Base-by-base conservation (phyloP, 2,329 filamentous ascomycete species). In the Ceratocystis variospora region DNA sequence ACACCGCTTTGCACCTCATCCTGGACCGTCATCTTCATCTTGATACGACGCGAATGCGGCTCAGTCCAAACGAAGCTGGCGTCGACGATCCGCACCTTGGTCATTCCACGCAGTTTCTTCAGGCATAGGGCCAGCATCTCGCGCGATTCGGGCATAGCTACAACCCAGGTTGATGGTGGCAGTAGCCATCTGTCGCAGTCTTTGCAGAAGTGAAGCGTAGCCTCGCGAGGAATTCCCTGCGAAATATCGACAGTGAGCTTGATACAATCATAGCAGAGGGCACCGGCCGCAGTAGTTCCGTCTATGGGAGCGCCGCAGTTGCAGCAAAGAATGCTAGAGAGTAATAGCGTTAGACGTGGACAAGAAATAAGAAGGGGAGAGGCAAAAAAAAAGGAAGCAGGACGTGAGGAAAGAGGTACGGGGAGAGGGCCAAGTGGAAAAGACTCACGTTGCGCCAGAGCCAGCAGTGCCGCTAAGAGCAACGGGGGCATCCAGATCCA, bases 1-100 rank as follows among this genome's bases (percentile, higher is more conserved):
- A 86, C 80, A 31, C 83, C 84, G 66, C 85, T 83, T 63, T 81
- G 81, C 1, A 86, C 83, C 25, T 80, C 76, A 68, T 85, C 83
- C 73, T 97, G 94, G 61, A 97, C 87, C 0, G 94, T 97, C 75
- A 99, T 87, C 79, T 96, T 96, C 75, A 97, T 87, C 77, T 92
- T 95, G 70, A 97, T 83, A 74, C 94, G 82, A 73, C 90, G 83
- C 72, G 92, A 96, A 78, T 99, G 94, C 10, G 94, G 93, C 76
- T 99, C 94, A 0, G 94, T 99, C 94, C 94, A 99, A 73, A 97
- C 89, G 74, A 97, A 99, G 72, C 86, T 89, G 61, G 94, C 94
- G 74, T 99, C 94, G 72, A 96, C 92, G 72, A 99, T 94, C 69
- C 94, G 84, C 71, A 96, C 89, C 79, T 94, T 96, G 75, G 87